These are phyloP conservation scores for Ambrosia artemisiifolia DNA, from an alignment of 129 eudicot species.

Conservation along the genomic window DNA sequence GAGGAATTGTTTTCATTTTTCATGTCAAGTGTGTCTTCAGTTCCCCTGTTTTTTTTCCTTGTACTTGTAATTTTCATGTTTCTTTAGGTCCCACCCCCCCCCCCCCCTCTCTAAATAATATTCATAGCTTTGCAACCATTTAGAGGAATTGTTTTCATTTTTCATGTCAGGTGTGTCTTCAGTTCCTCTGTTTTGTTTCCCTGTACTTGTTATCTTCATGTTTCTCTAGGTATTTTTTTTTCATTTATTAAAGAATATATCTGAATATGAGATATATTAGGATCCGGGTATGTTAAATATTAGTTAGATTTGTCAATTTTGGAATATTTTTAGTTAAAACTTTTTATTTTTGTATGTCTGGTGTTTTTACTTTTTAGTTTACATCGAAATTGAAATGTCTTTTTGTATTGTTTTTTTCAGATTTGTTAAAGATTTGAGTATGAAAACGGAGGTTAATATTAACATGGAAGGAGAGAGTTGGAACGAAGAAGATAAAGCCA, in stretches of 20 bases:
- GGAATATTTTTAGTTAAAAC: too few species aligned
- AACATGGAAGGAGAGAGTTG: too few species aligned
- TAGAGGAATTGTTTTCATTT: neutral
- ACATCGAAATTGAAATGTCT: too few species aligned
- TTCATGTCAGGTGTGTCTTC: constrained; percentile 23
- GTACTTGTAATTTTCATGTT: neutral
- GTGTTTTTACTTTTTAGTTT: too few species aligned
- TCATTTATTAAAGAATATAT: too few species aligned
- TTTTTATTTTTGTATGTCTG: too few species aligned
- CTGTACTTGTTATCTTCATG: neutral
- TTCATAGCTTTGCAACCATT: neutral
- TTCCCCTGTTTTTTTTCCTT: neutral
- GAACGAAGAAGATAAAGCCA: too few species aligned
- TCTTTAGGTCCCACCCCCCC: constrained; percentile 3
- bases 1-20: too few species aligned
- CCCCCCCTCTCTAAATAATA: constrained; percentile 21
- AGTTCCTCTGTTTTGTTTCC: neutral
- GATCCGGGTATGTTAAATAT: constrained; percentile 24
- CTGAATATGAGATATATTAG: too few species aligned
- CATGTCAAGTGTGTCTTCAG: constrained; percentile 16
- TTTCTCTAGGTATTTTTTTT: too few species aligned
- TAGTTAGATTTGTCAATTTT: too few species aligned
- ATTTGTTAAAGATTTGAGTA: constrained; percentile 16
- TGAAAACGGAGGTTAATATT: constrained; percentile 45
- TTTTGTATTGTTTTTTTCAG: too few species aligned